Evolutionary conservation across 2,329 filamentous ascomycete species (phyloP).

Genomic region (Ceratocystiopsis brevicomis): DNA sequence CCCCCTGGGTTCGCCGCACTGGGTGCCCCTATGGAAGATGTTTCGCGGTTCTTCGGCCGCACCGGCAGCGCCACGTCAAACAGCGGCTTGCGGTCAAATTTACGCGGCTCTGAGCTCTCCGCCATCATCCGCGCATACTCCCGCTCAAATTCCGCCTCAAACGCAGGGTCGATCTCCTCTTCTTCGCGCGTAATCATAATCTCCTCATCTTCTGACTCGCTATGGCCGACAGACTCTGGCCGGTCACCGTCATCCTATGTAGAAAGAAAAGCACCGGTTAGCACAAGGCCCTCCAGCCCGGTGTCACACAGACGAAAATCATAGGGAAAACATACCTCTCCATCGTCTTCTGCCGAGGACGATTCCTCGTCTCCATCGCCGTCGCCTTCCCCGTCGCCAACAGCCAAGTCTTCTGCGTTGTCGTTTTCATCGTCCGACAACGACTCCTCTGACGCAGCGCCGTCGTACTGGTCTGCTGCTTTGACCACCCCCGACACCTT

Average conservation of each 20-base stretch:
- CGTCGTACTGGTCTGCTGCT: slow-evolving; percentile 30
- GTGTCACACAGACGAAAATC: neutral
- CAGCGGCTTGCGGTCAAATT: slow-evolving; percentile 82
- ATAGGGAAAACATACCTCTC: slow-evolving; percentile 24
- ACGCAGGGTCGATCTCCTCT: slow-evolving; percentile 79
- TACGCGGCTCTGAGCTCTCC: slow-evolving; percentile 86
- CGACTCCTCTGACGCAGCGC: slow-evolving; percentile 33
- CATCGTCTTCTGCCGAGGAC: slow-evolving; percentile 39
- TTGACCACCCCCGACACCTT: slow-evolving; percentile 59
- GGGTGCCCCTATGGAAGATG: slow-evolving; percentile 7
- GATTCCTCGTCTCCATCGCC: slow-evolving; percentile 25
- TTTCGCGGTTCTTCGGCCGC: slow-evolving; percentile 48
- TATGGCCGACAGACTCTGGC: slow-evolving; percentile 32
- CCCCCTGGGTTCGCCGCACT: neutral
- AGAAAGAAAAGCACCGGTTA: neutral
- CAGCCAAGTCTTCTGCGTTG: slow-evolving; percentile 42
- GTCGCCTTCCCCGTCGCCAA: slow-evolving; percentile 42
- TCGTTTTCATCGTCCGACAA: slow-evolving; percentile 64
- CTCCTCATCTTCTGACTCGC: slow-evolving; percentile 62
- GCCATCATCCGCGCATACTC: slow-evolving; percentile 98
- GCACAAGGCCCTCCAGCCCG: neutral
- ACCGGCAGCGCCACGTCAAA: slow-evolving; percentile 98
- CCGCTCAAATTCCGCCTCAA: slow-evolving; percentile 91
- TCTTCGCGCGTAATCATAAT: slow-evolving; percentile 85
- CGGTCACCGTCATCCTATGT: slow-evolving; percentile 27